Base-by-base conservation (phyloP, 1,284 basidiomycete species). In the Malassezia japonica region DNA sequence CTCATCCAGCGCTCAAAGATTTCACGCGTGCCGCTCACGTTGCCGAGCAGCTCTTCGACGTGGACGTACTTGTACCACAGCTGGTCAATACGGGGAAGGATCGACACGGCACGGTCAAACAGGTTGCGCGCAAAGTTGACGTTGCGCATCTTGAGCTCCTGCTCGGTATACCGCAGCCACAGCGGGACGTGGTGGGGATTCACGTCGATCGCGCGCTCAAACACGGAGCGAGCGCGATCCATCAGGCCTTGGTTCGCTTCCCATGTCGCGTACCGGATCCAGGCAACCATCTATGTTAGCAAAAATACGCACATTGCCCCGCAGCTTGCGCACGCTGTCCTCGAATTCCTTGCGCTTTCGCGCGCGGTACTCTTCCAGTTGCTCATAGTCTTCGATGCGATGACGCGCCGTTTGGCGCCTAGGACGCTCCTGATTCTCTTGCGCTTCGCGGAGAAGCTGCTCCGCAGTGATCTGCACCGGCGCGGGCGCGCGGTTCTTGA, bases 1-100 rank as follows among this genome's bases (percentile, higher is more conserved):
- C 85, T 81, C 89, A 98, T 94, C 92, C 92, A 98, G 40, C 92
- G 81, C 75, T 99, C 94, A 66, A 98, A 98, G 50, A 98, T 87
- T 73, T 96, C 91, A 9, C 92, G 83, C 1, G 91, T 90, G 25
- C 92, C 92, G 1, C 87, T 81, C 31, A 98, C 83, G 70, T 99
- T 98, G 67, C 92, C 86, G 12, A 99, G 80, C 3, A 99, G 80
- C 74, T 99, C 92, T 73, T 99, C 92, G 48, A 98, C 81, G 76
- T 95, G 95, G 47, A 98, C 92, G 59, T 95, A 98, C 75, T 95
- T 95, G 80, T 95, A 95, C 92, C 91, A 95, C 34, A 73, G 66
- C 49, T 69, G 67, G 64, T 99, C 91, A 46, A 98, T 83, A 32
- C 94, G 83, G 5, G 94, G 92, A 23, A 99, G 82, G 1, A 96